Conservation (phyloP, 31 red algal species). For the Asparagopsis taxiformis region DNA sequence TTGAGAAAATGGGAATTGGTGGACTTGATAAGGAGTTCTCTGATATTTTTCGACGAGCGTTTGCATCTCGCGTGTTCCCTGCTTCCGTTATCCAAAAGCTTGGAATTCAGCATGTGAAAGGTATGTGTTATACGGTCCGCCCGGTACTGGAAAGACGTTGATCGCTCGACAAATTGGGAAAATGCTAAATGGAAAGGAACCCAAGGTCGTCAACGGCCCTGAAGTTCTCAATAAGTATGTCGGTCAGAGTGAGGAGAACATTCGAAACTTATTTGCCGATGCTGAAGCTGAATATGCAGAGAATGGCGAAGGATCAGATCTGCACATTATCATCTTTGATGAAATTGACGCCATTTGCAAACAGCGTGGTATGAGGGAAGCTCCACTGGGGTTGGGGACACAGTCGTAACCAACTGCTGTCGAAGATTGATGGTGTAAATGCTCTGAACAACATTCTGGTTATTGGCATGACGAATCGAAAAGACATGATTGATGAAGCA, state of each 20-base stretch:
- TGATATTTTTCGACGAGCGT: conserved; percentile 97
- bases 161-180: conserved; percentile 99
- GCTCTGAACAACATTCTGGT: conserved; percentile 98
- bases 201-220: conserved; percentile 99
- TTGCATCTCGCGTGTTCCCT: conserved; percentile 99
- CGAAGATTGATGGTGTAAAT: conserved; percentile 99
- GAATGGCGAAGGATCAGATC: conserved; percentile 87
- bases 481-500: conserved; percentile 99
- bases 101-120: conserved; percentile 97
- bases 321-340: conserved; percentile 99
- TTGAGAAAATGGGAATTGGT: conserved; percentile 99
- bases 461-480: conserved; percentile 99
- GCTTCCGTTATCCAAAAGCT: conserved; percentile 91
- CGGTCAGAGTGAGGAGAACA: conserved; percentile 98
- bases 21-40: conserved; percentile 99
- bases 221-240: conserved; percentile 99
- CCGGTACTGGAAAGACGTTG: conserved; percentile 98
- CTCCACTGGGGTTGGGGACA: conserved; percentile 94
- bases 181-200: conserved; percentile 99
- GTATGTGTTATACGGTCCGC: conserved; percentile 98
- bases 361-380: conserved; percentile 85
- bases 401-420: conserved; percentile 99
- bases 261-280: conserved; percentile 95
- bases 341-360: no score
- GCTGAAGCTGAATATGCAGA: conserved; percentile 88